Base-by-base conservation (phyloP, 441 rosid genomes). In the Populus hybrid region DNA sequence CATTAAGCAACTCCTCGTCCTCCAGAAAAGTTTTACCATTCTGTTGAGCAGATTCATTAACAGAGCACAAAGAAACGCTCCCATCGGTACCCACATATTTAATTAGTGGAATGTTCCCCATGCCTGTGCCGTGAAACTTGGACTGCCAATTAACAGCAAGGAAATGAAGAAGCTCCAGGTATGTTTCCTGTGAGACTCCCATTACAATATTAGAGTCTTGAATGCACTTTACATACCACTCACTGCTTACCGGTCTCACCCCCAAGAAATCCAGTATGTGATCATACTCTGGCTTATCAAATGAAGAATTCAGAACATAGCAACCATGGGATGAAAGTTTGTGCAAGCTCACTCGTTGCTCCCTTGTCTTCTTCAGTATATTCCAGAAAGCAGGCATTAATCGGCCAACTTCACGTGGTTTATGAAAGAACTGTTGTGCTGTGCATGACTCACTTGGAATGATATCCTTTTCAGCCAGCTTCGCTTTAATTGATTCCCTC, bases 151-250 rank as follows among this genome's bases (percentile, higher is more conserved):
- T 83, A 59, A 80, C 83, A 50, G 90, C 88, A 10, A 92, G 18
- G 75, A 89, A 89, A 3, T 75, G 11, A 5, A 92, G 88, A 61
- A 92, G 82, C 35, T 88, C 86, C 46, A 77, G 50, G 77, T 92
- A 90, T 46, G 85, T 81, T 21, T 50, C 76, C 35, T 92, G 93
- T 0, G 90, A 79, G 8, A 89, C 88, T 76, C 87, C 84, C 46
- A 61, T 67, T 38, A 82, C 82, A 19, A 92, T 84, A 83, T 84
- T 80, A 36, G 91, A 86, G 67, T 93, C 84, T 59, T 79, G 83
- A 12, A 91, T 89, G 78, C 89, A 90, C 67, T 83, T 86, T 18
- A 87, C 87, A 72, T 90, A 93, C 98, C 96, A 91, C 30, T 83
- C 86, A 21, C 68, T 28, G 76, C 69, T 63, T 38, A 89, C 91